These are phyloP conservation scores for Eucalyptus melliodora DNA, from an alignment of 345 rosid species.

Conservation along the genomic window DNA sequence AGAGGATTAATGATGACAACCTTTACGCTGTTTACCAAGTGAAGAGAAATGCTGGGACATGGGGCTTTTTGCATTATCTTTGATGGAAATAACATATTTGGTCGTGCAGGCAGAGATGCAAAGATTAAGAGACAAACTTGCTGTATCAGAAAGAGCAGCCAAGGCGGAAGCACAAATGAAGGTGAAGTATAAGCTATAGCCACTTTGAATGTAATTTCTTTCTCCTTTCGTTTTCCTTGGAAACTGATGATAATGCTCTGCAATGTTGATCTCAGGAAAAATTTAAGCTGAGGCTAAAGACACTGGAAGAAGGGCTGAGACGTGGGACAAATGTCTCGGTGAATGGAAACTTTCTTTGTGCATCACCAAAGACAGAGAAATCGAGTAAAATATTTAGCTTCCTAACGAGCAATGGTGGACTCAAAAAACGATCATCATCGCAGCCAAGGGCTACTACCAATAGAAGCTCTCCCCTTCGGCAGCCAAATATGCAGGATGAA, in stretches of 20 bases:
- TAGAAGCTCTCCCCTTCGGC: conserved; percentile 29
- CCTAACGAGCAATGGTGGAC: conserved; percentile 43
- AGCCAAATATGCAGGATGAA: conserved; percentile 17
- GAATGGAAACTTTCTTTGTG: conserved; percentile 1
- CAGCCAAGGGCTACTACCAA: conserved; percentile 50
- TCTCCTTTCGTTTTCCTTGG: not conserved
- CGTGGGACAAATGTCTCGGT: conserved; percentile 6
- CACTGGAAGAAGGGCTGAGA: conserved; percentile 68
- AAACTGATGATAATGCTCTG: not conserved
- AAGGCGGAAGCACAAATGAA: conserved; percentile 87
- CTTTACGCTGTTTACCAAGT: not conserved
- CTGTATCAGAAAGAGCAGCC: conserved; percentile 70
- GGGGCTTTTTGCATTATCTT: not conserved
- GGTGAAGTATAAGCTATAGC: conserved; percentile 19
- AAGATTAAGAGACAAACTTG: conserved; percentile 64
- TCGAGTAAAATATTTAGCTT: conserved; percentile 58
- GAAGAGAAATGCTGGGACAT: not conserved
- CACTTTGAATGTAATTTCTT: not conserved
- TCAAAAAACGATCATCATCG: conserved; percentile 57
- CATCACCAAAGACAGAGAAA: conserved; percentile 39
- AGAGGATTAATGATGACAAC: not conserved
- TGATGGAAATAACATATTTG: not conserved
- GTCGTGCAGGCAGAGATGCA: conserved; percentile 77
- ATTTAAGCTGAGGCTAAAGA: conserved; percentile 61
- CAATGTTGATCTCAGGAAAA: conserved; percentile 45